Conservation (phyloP, 768 basidiomycete genomes). For the Psilocybe subaeruginosa region DNA sequence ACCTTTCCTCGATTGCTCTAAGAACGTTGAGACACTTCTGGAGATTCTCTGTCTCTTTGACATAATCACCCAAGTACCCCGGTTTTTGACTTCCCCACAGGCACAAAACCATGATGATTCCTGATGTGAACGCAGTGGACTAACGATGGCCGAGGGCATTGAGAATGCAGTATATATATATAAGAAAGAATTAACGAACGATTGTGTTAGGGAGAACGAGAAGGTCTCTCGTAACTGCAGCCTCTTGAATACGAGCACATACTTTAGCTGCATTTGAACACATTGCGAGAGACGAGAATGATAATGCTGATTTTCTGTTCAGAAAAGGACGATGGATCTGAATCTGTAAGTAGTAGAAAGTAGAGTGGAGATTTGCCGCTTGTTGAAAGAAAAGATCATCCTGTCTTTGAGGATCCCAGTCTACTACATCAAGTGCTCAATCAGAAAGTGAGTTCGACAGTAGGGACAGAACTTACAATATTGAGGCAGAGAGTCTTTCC, state of each 20-base stretch:
- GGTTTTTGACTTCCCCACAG: neutral
- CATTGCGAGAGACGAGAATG: conserved; percentile 72
- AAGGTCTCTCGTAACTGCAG: neutral
- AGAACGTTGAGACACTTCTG: neutral
- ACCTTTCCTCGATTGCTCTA: neutral
- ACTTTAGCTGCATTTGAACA: conserved; percentile 83
- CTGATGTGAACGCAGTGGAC: neutral
- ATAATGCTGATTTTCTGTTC: conserved; percentile 49
- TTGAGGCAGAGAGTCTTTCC: conserved; percentile 68
- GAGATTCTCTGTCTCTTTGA: neutral
- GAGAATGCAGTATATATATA: neutral
- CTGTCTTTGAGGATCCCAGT: conserved; percentile 54
- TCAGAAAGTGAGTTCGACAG: neutral
- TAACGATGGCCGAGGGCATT: neutral
- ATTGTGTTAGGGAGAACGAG: neutral
- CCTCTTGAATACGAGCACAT: conserved; percentile 76
- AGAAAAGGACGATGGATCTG: conserved; percentile 81
- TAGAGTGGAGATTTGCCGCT: conserved; percentile 55
- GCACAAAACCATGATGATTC: neutral
- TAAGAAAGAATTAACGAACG: neutral
- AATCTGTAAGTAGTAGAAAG: conserved; percentile 66
- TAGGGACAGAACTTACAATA: conserved; percentile 40
- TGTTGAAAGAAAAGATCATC: conserved; percentile 54
- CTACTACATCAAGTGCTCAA: conserved; percentile 31
- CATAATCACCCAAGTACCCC: neutral